Evolutionary conservation across 768 basidiomycete genomes (phyloP), one percentile per base, ranked within the genome.

Genomic region (Flagelloscypha sp.): DNA sequence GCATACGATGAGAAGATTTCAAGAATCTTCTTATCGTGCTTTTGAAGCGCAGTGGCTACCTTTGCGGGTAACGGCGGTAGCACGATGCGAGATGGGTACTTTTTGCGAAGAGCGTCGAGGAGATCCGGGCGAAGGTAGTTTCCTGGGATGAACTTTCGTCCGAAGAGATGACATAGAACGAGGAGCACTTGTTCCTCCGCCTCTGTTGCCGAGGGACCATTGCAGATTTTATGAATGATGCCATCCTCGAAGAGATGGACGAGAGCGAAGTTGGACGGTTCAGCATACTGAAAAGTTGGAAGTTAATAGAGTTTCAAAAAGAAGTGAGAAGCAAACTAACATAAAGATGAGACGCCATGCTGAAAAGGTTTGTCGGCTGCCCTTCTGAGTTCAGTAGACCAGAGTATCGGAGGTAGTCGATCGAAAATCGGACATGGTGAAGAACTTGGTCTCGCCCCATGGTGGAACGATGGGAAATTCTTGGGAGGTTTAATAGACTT

Each of bases 231-330:
- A 49, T 83, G 82, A 7, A 84, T 36, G 31, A 72, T 63, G 6
- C 80, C 81, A 4, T 57, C 57, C 23, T 70, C 70, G 27, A 84
- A 54, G 11, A 84, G 62, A 1, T 65, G 49, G 8, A 79, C 70
- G 2, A 84, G 54, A 0, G 81, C 80, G 24, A 84, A 63, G 53
- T 83, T 84, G 56, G 69, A 72, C 1, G 82, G 81, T 50, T 84
- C 80, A 1, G 73, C 72, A 46, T 79, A 76, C 61, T 66, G 39
- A 45, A 13, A n/a, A 25, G 20, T 29, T 18, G 20, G 24, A 17
- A 23, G n/a, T 28, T 16, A 33, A 22, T 27, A 19, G 36, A 16
- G 29, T 24, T 15, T n/a, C n/a, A 30, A 18, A n/a, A 4, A 24
- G 6, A 27, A 9, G 6, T 27, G 23, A 25, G 18, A 19, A 23